Conservation (phyloP, 1,284 basidiomycete genomes). For the Moesziomyces parantarcticus region DNA sequence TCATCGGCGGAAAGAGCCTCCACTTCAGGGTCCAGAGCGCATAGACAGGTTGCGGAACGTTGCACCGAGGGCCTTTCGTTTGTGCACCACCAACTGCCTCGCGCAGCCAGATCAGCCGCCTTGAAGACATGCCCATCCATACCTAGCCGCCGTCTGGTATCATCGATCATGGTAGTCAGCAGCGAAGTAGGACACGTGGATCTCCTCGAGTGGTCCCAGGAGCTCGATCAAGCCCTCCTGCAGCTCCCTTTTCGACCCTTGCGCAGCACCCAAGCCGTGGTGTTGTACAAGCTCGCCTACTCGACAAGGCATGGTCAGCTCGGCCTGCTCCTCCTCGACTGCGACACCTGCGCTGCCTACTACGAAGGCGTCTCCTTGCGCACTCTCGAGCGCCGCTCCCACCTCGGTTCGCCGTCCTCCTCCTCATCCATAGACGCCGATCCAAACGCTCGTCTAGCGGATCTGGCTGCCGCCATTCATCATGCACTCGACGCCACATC, state of each 20-base stretch:
- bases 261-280: not conserved
- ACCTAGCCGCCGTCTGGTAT: too few species aligned
- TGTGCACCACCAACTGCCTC: too few species aligned
- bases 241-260: constrained; percentile 16
- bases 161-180: too few species aligned
- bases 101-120: too few species aligned
- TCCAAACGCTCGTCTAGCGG: not conserved
- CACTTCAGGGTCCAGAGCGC: not conserved
- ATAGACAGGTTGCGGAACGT: too few species aligned
- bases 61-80: too few species aligned
- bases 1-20: not conserved
- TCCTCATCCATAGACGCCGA: not conserved
- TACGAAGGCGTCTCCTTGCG: constrained; percentile 31
- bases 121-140: too few species aligned
- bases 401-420: not conserved
- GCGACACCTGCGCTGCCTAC: constrained; percentile 21
- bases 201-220: constrained; percentile 35
- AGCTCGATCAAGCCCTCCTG: constrained; percentile 24
- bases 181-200: constrained; percentile 8
- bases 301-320: constrained; percentile 11
- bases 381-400: constrained; percentile 28
- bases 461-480: constrained; percentile 8
- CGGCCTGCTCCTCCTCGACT: constrained; percentile 25
- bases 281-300: constrained; percentile 33
- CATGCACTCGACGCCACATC: constrained; percentile 7